A percentile compares a stretch with the other conserved stretches of the same genome.
Evolutionary conservation across 768 basidiomycete genomes (phyloP).

Genomic region (Vararia minispora): DNA sequence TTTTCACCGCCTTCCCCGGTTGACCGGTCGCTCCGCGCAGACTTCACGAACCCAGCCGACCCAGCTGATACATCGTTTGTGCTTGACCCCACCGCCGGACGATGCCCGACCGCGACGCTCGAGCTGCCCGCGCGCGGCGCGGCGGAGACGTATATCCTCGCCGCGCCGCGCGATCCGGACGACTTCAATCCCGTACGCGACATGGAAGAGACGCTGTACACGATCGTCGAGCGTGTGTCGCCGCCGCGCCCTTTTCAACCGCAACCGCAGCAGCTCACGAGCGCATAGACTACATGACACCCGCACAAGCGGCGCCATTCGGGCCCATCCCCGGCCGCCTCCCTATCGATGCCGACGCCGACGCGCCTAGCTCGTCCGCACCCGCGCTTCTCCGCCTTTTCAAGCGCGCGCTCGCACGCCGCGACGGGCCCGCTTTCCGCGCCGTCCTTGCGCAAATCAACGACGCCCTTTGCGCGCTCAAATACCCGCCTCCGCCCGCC

Average conservation of each 20-base stretch:
- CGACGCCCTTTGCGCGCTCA: slow-evolving; percentile 45
- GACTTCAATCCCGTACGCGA: slow-evolving; percentile 83
- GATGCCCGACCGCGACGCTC: not conserved
- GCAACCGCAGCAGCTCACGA: too few species aligned
- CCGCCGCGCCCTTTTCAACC: not conserved
- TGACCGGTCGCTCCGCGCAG: too few species aligned
- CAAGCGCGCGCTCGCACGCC: slow-evolving; percentile 56
- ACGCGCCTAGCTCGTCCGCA: slow-evolving; percentile 7
- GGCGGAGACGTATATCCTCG: slow-evolving; percentile 41
- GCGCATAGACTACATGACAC: slow-evolving; percentile 52
- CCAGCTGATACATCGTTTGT: slow-evolving; percentile 49
- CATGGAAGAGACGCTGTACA: slow-evolving; percentile 58
- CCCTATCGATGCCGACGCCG: slow-evolving; percentile 15
- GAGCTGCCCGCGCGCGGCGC: not conserved
- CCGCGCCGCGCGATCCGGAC: slow-evolving; percentile 75
- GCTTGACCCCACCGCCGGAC: not conserved
- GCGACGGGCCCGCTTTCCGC: slow-evolving; percentile 65
- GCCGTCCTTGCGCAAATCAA: slow-evolving; percentile 53
- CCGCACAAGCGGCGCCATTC: slow-evolving; percentile 52
- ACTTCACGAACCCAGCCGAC: slow-evolving; percentile 60
- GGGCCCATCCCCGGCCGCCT: slow-evolving; percentile 47
- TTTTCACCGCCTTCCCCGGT: slow-evolving; percentile 3
- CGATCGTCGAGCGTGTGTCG: slow-evolving; percentile 49
- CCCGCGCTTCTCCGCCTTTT: slow-evolving; percentile 40
- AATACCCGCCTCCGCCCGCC: slow-evolving; percentile 47